Percentiles rank a stretch among this genome's conserved stretches.
Conservation (phyloP, 2,329 filamentous ascomycete genomes). For the Aureobasidium vineae region DNA sequence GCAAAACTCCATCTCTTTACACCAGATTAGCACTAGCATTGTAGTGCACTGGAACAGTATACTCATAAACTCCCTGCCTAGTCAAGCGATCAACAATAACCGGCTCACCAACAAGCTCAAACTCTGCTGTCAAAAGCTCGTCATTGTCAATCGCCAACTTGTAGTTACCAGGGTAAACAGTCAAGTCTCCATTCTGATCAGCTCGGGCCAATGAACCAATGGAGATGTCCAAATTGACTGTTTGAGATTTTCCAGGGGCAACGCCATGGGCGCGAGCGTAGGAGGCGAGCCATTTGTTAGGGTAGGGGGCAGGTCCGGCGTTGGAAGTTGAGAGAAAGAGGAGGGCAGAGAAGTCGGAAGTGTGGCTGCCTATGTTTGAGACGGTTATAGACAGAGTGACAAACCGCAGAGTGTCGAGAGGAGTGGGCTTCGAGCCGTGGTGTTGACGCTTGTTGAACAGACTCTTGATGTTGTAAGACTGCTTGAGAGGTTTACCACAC, state of each 20-base stretch:
- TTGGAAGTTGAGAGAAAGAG: constrained; percentile 51
- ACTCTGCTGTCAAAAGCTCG: background rate
- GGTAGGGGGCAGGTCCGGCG: constrained; percentile 51
- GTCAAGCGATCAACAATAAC: constrained; percentile 20
- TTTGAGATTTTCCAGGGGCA: constrained; percentile 32
- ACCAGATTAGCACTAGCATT: constrained; percentile 15
- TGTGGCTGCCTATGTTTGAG: constrained; percentile 48
- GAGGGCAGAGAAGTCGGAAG: constrained; percentile 56
- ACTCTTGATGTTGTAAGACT: constrained; percentile 39
- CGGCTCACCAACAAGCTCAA: constrained; percentile 6
- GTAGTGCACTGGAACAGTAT: constrained; percentile 11
- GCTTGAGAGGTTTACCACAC: constrained; percentile 26
- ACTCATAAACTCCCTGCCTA: constrained; percentile 8
- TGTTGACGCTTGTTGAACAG: constrained; percentile 37
- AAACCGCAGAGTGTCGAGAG: constrained; percentile 40
- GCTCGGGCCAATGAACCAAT: constrained; percentile 53
- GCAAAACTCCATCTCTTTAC: background rate
- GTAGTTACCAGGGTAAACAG: constrained; percentile 57
- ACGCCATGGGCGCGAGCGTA: constrained; percentile 47
- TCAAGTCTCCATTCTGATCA: constrained; percentile 51
- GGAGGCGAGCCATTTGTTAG: constrained; percentile 53
- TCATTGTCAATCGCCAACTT: constrained; percentile 46
- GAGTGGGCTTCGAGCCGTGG: constrained; percentile 31
- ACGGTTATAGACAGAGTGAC: constrained; percentile 41
- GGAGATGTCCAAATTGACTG: constrained; percentile 44